phyloP scores from a whole-genome alignment of 2,329 filamentous ascomycete species.

The Parastagonospora nodorum region DNA sequence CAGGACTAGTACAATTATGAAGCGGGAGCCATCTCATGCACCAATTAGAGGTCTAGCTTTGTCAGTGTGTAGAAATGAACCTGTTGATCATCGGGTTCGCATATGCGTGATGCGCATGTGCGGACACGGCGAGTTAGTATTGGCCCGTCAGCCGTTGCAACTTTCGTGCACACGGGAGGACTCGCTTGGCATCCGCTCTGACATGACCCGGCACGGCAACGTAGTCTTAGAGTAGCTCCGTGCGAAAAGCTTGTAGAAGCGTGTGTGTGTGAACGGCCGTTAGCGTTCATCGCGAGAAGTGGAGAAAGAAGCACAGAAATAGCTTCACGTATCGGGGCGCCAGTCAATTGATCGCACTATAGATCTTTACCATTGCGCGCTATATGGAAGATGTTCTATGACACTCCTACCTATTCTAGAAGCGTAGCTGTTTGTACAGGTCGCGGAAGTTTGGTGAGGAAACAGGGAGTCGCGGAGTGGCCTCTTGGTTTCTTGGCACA shows the following conservation, averaged over 20 bases:
- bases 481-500: no score
- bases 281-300: no score
- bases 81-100: conserved; percentile 12
- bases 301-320: background rate
- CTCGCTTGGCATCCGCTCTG: no score
- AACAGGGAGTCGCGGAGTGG: no score
- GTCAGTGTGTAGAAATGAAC: conserved; percentile 12
- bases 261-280: background rate
- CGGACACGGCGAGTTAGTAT: conserved; percentile 3
- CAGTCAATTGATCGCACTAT: background rate
- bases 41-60: conserved; percentile 10
- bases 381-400: no score
- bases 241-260: background rate
- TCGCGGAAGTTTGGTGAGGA: no score
- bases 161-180: background rate
- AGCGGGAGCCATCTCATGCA: background rate
- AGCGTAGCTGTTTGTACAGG: no score
- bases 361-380: no score
- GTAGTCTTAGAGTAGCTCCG: no score
- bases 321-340: background rate
- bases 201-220: no score
- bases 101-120: conserved; percentile 20
- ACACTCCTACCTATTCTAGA: no score
- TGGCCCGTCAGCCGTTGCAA: conserved; percentile 3
- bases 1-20: background rate